These are phyloP conservation scores for Nicotiana tabacum DNA, from an alignment of 257 asterid genomes.

Conservation along the genomic window DNA sequence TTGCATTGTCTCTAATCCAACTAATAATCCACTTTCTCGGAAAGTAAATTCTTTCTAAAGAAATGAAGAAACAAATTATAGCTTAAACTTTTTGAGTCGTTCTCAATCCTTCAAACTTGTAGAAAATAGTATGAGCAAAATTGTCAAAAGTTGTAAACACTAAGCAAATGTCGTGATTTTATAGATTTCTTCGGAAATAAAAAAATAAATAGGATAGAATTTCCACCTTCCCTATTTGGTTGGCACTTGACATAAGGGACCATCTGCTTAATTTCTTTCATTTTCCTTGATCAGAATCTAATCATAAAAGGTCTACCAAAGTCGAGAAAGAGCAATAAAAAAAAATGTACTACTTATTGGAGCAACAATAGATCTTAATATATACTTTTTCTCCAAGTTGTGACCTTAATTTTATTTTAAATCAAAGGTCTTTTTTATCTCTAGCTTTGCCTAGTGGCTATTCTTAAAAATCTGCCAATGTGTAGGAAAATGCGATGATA, in stretches of 20 bases:
- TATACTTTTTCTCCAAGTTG: neutral
- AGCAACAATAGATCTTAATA: neutral
- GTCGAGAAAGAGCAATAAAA: neutral
- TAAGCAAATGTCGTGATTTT: neutral
- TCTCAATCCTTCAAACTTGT: neutral
- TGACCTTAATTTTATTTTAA: neutral
- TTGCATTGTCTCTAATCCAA: neutral
- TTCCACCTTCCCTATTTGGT: neutral
- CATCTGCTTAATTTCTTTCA: neutral
- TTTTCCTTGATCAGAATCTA: neutral
- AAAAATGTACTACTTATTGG: neutral
- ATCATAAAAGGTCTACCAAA: neutral
- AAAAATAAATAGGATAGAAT: neutral
- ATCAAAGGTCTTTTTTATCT: neutral
- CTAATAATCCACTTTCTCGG: neutral
- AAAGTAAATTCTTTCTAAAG: neutral
- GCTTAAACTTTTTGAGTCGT: neutral
- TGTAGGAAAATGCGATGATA: neutral
- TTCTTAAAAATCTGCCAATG: neutral
- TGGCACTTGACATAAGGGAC: neutral
- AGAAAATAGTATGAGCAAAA: neutral
- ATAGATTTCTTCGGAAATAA: neutral
- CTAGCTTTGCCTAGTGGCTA: neutral
- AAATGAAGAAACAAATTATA: neutral
- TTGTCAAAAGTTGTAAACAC: constrained; percentile 1